Base-by-base conservation (phyloP, 192 early-diverging fungal species). In the Backusella tuberculispora region DNA sequence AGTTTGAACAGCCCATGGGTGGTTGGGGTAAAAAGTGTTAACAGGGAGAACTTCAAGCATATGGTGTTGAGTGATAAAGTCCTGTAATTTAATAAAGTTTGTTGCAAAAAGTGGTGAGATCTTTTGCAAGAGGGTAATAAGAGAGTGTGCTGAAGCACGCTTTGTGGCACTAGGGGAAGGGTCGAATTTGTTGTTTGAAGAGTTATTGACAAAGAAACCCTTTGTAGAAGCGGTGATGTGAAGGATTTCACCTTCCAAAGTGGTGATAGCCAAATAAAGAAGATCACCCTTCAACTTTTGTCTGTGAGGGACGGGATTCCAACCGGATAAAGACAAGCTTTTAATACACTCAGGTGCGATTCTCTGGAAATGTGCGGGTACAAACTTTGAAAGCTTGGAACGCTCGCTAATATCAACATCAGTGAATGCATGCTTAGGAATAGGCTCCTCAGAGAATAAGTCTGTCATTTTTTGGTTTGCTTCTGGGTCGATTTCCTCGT, bases 151-250 rank as follows among this genome's bases (percentile, higher is more conserved):
- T 71, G 80, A 74, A 66, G 65, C 69, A 46, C 77, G 71, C 81
- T 88, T 74, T 43, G 88, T 80, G 71, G 79, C 29, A 17, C 80
- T 79, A 63, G 83, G 84, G 38, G 80, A 80, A 2, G 91, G 87
- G 64, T 88, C 88, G 81, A 95, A 95, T 14, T 85, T 81, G 68
- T 85, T 81, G 42, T 88, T 87, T 38, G 91, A 94, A 8, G 93
- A 95, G 50, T 88, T 82, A 83, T 93, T 96, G 69, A 96, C 91
- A 80, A 86, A 96, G 88, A 98, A 99, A 19, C 98, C 98, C 48
- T 76, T 80, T n/a, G 86, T 85, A 8, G 88, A 81, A 26, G 92
- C 90, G n/a, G 95, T 98, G 73, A 99, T 93, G 70, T 97, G 93
- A 38, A 92, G 82, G 42, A 83, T 87, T 75, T 94, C 88, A 67